phyloP scores from a whole-genome alignment of 257 asterid genomes.

The Penstemon davidsonii region DNA sequence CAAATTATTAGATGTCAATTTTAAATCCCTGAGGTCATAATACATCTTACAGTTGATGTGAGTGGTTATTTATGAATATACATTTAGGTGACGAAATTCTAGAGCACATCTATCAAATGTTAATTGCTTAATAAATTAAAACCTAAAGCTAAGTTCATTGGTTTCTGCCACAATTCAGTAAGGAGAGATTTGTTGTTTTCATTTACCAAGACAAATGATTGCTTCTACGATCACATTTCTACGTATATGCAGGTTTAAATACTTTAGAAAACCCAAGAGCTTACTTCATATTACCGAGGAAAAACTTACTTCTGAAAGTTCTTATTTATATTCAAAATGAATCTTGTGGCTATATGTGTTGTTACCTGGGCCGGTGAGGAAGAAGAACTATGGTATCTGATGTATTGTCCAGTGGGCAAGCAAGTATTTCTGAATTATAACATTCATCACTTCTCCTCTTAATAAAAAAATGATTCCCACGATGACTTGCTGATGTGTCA shows the following conservation, averaged over 20 bases:
- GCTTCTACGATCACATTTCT: conserved; percentile 7
- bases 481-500: conserved; percentile 86
- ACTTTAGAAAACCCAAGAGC: background rate
- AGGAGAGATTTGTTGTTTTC: background rate
- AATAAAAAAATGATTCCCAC: conserved; percentile 87
- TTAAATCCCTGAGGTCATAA: conserved; percentile 15
- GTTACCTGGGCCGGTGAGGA: conserved; percentile 90
- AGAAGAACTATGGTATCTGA: conserved; percentile 61
- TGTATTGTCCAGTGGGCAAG: conserved; percentile 75
- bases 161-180: background rate
- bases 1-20: background rate
- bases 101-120: conserved; percentile 2
- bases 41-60: background rate
- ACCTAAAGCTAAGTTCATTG: conserved; percentile 21
- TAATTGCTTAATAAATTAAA: conserved; percentile 25
- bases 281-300: background rate
- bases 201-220: background rate
- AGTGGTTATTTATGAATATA: conserved; percentile 17
- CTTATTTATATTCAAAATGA: conserved; percentile 16
- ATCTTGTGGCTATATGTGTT: background rate
- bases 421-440: conserved; percentile 81
- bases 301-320: too few relatives aligned
- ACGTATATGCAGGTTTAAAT: conserved; percentile 10
- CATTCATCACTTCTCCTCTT: conserved; percentile 79
- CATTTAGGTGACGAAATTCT: background rate